These are phyloP conservation scores for Stagonosporopsis cucurbitacearum DNA, from an alignment of 2,329 filamentous ascomycete genomes.

Conservation along the genomic window DNA sequence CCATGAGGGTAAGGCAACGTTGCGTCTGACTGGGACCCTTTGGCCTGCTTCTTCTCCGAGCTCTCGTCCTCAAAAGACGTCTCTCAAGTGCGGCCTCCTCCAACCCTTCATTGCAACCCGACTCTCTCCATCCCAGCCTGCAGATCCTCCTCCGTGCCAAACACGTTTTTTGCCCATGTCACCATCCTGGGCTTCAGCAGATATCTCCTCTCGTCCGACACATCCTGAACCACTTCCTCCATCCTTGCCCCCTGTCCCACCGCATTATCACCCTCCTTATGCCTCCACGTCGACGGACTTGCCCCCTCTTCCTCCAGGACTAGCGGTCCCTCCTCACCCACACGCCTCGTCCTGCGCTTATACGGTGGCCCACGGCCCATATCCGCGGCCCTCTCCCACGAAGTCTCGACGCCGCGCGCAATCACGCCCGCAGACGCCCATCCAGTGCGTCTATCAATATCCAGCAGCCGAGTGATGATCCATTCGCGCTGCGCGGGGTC, in stretches of 20 bases:
- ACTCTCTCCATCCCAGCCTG: conserved; percentile 33
- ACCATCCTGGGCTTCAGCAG: conserved; percentile 69
- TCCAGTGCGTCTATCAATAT: conserved; percentile 80
- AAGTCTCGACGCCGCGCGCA: conserved; percentile 80
- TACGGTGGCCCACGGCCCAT: conserved; percentile 81
- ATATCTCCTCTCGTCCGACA: conserved; percentile 35
- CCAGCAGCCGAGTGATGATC: conserved; percentile 75
- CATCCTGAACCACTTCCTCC: not conserved
- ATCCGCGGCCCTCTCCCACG: conserved; percentile 78
- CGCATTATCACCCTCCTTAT: conserved; percentile 14
- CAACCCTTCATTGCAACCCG: not conserved
- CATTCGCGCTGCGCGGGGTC: conserved; percentile 76
- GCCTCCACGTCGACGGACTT: conserved; percentile 16
- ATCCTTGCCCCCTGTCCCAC: conserved; percentile 19
- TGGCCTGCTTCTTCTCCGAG: not conserved
- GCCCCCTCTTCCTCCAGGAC: conserved; percentile 24
- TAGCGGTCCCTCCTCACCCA: conserved; percentile 31
- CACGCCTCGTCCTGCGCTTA: conserved; percentile 26
- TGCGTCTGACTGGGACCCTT: not conserved
- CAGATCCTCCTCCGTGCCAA: conserved; percentile 80
- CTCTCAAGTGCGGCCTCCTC: not conserved
- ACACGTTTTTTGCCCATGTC: conserved; percentile 78
- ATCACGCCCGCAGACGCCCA: conserved; percentile 86
- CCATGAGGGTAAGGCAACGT: not conserved
- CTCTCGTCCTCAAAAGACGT: not conserved